Evolutionary conservation across 2,329 filamentous ascomycete species (phyloP), one percentile per base, ranked within the genome.

Genomic region (Arthrobotrys conoides): DNA sequence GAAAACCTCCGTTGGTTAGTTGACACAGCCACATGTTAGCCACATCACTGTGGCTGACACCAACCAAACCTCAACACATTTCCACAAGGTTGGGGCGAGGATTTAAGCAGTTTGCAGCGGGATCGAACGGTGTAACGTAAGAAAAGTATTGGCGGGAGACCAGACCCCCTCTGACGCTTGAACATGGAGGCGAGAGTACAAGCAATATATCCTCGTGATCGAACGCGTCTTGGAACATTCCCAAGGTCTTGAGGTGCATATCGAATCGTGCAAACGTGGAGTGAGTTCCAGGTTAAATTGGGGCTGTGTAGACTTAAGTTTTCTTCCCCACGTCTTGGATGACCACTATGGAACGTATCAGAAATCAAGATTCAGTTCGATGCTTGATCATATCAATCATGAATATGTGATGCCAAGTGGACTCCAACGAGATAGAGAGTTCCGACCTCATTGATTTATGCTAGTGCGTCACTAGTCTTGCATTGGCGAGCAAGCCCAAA

Each of bases 11-110:
- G 14, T 44, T 64, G 22, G 6, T 30, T 36, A 18, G n/a, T n/a
- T n/a, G 5, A 38, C 57, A 78, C 75, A 33, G 75, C 75, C 75
- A 78, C 64, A 64, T 24, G 5, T 20, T 30, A 51, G 68, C 66
- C 63, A 72, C 55, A 53, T 0, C 24, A 8, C 5, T 65, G 75
- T 78, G 75, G 75, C 75, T 78, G 22, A 64, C 20, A 14, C 16
- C 41, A 51, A 41, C 41, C 41, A 49, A 49, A 33, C 14, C 57
- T n/a, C 57, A 61, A 61, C 57, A 61, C 57, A 61, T 61, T 41
- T 44, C n/a, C 5, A 14, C 14, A 16, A 44, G 12, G 24, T 44
- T 20, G 12, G 36, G 24, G 51, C 22, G 57, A 61, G 36, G 36
- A 61, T 41, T 44, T 44, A 24, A 61, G 57, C 36, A 30, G 53